A percentile compares a stretch with the other conserved stretches of the same genome.
These are phyloP conservation scores for Discostella stelligeroides DNA, from an alignment of 108 stramenopile genomes.

Conservation along the genomic window DNA sequence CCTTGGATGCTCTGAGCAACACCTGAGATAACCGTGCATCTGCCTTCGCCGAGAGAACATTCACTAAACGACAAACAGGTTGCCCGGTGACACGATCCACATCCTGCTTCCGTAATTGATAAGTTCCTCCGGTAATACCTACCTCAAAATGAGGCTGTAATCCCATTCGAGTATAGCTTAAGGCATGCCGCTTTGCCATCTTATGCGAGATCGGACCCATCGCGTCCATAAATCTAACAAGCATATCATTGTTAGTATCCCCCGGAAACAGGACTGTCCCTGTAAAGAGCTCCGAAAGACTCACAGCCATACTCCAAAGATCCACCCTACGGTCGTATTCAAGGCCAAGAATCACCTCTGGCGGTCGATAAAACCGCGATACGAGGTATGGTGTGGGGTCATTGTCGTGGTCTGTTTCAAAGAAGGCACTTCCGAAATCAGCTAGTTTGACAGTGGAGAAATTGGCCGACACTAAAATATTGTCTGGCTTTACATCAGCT, in stretches of 20 bases:
- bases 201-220: constrained; percentile 90
- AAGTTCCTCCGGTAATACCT: constrained; percentile 60
- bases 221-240: constrained; percentile 89
- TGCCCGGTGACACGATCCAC: constrained; percentile 72
- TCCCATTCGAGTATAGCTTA: constrained; percentile 64
- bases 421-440: constrained; percentile 96
- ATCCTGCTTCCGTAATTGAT: constrained; percentile 65
- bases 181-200: constrained; percentile 79
- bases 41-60: constrained; percentile 47
- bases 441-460: constrained; percentile 85
- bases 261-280: constrained; percentile 93
- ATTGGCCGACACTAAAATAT: constrained; percentile 92
- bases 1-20: constrained; percentile 63
- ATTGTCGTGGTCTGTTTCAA: constrained; percentile 74
- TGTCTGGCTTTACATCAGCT: constrained; percentile 98
- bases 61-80: constrained; percentile 58
- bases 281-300: constrained; percentile 94
- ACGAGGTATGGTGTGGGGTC: constrained; percentile 96
- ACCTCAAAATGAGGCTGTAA: constrained; percentile 60
- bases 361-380: constrained; percentile 97
- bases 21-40: constrained; percentile 61
- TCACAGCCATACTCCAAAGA: constrained; percentile 92
- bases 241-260: constrained; percentile 94
- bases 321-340: constrained; percentile 91
- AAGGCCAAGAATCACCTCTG: constrained; percentile 98